Evolutionary conservation across 192 early-diverging fungal species (phyloP).

Genomic region (Dimargaris verticillata): DNA sequence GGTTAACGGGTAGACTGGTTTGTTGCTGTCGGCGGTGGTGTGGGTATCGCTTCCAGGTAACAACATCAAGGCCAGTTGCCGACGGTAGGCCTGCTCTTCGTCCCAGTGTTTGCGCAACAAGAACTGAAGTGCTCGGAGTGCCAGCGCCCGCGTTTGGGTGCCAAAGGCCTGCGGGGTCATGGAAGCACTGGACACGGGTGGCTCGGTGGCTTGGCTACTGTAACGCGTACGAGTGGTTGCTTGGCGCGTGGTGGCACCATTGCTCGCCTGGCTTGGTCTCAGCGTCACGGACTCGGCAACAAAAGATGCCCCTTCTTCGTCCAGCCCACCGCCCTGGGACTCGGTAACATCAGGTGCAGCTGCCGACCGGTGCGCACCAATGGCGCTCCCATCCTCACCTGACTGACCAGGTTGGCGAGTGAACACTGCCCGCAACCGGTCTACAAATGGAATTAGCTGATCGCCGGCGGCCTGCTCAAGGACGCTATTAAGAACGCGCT

Average conservation of each 20-base stretch:
- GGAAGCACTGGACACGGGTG: not conserved
- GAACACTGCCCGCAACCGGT: not conserved
- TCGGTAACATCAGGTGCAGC: not conserved
- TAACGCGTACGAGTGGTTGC: no score
- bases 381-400: no score
- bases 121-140: not conserved
- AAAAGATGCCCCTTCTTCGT: constrained; percentile 9
- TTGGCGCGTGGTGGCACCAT: not conserved
- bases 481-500: constrained; percentile 41
- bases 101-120: constrained; percentile 5
- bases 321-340: not conserved
- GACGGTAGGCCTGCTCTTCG: constrained; percentile 15
- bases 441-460: not conserved
- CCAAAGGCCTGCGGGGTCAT: not conserved
- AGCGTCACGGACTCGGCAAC: not conserved
- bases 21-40: not conserved
- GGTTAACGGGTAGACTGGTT: constrained; percentile 1
- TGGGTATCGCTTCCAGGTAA: constrained; percentile 3
- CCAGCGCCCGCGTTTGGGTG: not conserved
- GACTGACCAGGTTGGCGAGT: not conserved
- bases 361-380: no score
- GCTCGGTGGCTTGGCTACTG: no score
- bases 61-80: constrained; percentile 13
- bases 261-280: not conserved
- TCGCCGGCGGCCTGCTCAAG: constrained; percentile 30